Evolutionary conservation across 768 basidiomycete species (phyloP).

Genomic region (Mycena sanguinolenta): DNA sequence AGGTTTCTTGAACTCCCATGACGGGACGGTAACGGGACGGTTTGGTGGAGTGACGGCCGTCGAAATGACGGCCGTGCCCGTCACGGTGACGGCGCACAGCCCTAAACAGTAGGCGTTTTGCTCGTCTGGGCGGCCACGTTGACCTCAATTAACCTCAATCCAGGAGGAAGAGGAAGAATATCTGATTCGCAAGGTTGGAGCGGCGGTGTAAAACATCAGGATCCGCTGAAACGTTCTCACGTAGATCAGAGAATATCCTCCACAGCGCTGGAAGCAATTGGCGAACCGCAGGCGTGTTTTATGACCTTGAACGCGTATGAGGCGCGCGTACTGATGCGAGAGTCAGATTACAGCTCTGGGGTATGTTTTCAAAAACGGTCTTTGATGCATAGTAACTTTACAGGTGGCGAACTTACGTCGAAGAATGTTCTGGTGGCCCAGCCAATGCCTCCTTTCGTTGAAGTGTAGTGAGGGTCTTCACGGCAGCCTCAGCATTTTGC

Average conservation of each 20-base stretch:
- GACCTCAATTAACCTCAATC: constrained; percentile 24
- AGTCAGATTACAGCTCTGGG: constrained; percentile 79
- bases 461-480: constrained; percentile 65
- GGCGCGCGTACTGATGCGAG: constrained; percentile 1
- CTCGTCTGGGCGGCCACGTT: constrained; percentile 14
- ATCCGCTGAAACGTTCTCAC: constrained; percentile 8
- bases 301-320: constrained; percentile 21
- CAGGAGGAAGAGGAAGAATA: constrained; percentile 80
- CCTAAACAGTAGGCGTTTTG: constrained; percentile 50
- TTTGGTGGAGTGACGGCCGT: too few species aligned
- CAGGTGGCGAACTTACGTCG: constrained; percentile 81
- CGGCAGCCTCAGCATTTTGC: neutral
- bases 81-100: too few species aligned
- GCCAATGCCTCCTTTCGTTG: constrained; percentile 78
- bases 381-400: constrained; percentile 18
- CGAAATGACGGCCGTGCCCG: too few species aligned
- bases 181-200: constrained; percentile 78
- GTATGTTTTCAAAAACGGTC: constrained; percentile 53
- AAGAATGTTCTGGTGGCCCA: constrained; percentile 79
- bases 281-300: constrained; percentile 74
- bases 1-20: too few species aligned
- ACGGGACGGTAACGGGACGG: too few species aligned
- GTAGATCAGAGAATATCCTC: constrained; percentile 85
- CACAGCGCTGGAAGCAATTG: constrained; percentile 84
- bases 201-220: constrained; percentile 3